Percentiles rank a stretch among this genome's conserved stretches.
These are phyloP conservation scores for Diaporthe sp. DNA, from an alignment of 2,329 filamentous ascomycete species.

Conservation along the genomic window DNA sequence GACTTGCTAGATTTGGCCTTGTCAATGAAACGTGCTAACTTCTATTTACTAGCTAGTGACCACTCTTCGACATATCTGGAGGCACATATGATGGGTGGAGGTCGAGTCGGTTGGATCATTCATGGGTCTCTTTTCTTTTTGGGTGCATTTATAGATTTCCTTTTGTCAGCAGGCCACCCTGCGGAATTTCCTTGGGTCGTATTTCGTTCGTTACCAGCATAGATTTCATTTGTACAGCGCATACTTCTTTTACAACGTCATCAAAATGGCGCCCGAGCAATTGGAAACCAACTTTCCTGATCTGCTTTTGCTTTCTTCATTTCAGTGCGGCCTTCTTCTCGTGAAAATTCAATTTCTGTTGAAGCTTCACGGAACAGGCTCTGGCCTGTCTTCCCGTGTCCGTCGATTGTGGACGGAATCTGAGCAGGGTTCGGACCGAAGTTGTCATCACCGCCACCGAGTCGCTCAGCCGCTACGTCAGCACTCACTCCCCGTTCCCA, in stretches of 20 bases:
- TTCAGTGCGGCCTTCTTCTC: background rate
- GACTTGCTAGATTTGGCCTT: background rate
- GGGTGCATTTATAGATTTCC: background rate
- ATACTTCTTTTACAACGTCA: background rate
- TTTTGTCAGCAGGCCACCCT: slow-evolving; percentile 25
- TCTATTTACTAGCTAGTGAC: background rate
- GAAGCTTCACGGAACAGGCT: background rate
- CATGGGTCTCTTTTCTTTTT: background rate
- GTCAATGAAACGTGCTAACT: background rate
- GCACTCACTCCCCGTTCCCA: background rate
- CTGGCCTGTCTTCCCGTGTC: background rate
- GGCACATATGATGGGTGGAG: background rate
- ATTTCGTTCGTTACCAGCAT: slow-evolving; percentile 1
- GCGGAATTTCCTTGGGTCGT: background rate
- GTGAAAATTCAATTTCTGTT: background rate
- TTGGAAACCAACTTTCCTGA: background rate
- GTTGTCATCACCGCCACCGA: background rate
- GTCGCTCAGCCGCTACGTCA: background rate
- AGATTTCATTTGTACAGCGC: slow-evolving; percentile 12
- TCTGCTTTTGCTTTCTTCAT: too few relatives aligned
- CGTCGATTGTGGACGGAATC: background rate
- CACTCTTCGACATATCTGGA: background rate
- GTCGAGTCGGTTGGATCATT: background rate
- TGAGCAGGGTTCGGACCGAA: background rate
- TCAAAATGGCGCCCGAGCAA: background rate